These are phyloP conservation scores for Erucastrum elatum DNA, from an alignment of 345 rosid genomes.

Conservation along the genomic window DNA sequence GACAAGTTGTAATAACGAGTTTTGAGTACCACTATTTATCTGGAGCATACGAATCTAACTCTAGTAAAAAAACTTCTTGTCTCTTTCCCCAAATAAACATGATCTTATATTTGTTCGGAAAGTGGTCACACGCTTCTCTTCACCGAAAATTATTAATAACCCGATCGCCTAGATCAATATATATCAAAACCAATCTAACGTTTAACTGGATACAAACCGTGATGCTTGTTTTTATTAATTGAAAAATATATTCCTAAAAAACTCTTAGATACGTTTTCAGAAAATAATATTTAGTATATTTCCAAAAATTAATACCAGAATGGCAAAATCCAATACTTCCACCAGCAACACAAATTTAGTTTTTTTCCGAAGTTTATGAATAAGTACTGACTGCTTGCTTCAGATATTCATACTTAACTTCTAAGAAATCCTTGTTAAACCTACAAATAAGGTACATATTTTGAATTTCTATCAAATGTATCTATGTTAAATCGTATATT, in stretches of 20 bases:
- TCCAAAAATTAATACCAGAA: neutral
- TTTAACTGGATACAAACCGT: neutral
- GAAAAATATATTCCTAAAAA: neutral
- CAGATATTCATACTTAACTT: neutral
- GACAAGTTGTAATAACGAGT: constrained; percentile 33
- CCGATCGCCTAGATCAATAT: constrained; percentile 3
- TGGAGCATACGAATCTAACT: constrained; percentile 30
- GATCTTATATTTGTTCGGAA: constrained; percentile 26
- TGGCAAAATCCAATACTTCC: neutral
- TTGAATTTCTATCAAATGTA: neutral
- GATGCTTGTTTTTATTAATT: neutral
- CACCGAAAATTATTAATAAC: constrained; percentile 7
- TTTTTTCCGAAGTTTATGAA: neutral
- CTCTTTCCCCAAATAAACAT: constrained; percentile 30
- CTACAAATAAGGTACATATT: neutral
- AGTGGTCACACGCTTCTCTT: constrained; percentile 33
- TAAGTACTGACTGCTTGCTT: neutral
- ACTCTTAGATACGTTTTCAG: neutral
- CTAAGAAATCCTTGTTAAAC: neutral
- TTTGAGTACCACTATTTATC: constrained; percentile 10
- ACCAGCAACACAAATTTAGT: neutral
- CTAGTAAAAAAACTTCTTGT: constrained; percentile 19
- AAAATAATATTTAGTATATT: neutral
- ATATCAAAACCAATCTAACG: neutral
- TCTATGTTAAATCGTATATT: neutral